A percentile compares a stretch with the other conserved stretches of the same genome.
Conservation (phyloP, 148 eudicot species). For the Rhododendron molle region DNA sequence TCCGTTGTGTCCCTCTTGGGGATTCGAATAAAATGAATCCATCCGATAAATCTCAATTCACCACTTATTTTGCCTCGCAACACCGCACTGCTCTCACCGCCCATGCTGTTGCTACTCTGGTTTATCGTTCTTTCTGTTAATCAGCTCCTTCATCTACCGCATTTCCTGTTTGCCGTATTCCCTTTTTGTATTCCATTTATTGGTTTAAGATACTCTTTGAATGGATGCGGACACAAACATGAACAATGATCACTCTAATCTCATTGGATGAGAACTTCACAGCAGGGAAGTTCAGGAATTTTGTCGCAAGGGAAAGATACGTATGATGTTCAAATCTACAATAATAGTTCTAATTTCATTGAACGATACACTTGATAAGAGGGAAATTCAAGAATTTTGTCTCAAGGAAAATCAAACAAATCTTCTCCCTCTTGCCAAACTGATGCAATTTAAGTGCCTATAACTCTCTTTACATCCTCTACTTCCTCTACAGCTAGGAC, state of each 20-base stretch:
- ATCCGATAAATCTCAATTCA: background rate
- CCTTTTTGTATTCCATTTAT: no score
- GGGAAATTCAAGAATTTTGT: background rate
- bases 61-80: background rate
- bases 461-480: background rate
- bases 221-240: background rate
- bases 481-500: background rate
- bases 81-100: no score
- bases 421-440: conserved; percentile 1
- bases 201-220: background rate
- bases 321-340: background rate
- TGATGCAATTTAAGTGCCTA: conserved; percentile 3
- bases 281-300: background rate
- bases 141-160: no score
- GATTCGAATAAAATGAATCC: background rate
- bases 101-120: no score
- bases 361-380: conserved; percentile 1
- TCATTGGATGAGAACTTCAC: background rate
- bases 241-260: background rate
- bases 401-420: background rate
- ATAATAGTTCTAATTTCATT: background rate
- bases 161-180: no score
- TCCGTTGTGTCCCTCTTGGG: no score
- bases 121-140: no score
- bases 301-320: background rate